Conservation (phyloP, 2,329 filamentous ascomycete species). For the Ascochyta rabiei region DNA sequence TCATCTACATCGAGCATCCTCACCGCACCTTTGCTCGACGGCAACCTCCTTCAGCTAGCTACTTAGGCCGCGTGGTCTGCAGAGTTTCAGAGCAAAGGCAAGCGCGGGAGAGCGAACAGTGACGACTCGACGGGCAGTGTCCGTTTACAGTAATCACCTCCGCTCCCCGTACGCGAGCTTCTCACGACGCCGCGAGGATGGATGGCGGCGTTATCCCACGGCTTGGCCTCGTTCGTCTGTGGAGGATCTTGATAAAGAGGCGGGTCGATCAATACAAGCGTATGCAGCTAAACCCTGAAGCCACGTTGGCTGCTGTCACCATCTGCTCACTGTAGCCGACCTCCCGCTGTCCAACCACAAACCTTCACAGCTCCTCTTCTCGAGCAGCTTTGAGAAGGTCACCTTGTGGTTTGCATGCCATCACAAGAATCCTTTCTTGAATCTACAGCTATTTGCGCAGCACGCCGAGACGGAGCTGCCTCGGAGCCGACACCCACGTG, state of each 20-base stretch:
- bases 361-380: constrained; percentile 1
- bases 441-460: constrained; percentile 13
- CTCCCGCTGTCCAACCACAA: constrained; percentile 26
- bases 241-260: constrained; percentile 46
- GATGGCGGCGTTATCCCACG: constrained; percentile 39
- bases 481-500: constrained; percentile 12
- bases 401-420: constrained; percentile 28
- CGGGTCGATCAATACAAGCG: constrained; percentile 50
- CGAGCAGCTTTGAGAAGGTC: constrained; percentile 31
- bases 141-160: constrained; percentile 40
- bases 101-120: constrained; percentile 38
- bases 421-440: constrained; percentile 11
- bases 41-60: constrained; percentile 27
- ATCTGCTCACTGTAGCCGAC: constrained; percentile 31
- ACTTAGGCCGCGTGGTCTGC: constrained; percentile 31
- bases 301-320: constrained; percentile 46
- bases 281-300: constrained; percentile 48
- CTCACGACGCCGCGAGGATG: constrained; percentile 39
- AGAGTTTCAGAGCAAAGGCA: constrained; percentile 43
- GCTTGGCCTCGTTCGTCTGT: constrained; percentile 46
- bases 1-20: constrained; percentile 16
- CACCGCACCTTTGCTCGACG: constrained; percentile 33
- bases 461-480: constrained; percentile 7
- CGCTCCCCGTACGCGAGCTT: constrained; percentile 37
- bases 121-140: constrained; percentile 35